Base-by-base conservation (phyloP, 768 basidiomycete genomes). In the Kwoniella sp. region DNA sequence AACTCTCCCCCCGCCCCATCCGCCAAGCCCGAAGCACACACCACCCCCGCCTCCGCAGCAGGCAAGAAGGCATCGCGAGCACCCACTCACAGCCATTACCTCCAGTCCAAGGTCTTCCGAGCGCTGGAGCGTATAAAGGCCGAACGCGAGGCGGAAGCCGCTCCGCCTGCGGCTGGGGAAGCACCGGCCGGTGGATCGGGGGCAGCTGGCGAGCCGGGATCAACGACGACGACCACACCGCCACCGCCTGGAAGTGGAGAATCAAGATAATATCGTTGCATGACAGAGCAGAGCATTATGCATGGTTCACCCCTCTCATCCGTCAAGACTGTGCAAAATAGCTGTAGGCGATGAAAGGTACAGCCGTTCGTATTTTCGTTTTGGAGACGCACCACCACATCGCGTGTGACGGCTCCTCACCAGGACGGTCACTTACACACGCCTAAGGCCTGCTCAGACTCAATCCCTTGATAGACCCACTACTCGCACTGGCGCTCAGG, bases 61-160 rank as follows among this genome's bases (percentile, higher is more conserved):
- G 56, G 59, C 37, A 80, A 45, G 57, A 48, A 57, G 47, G 53
- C 52, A 17, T 32, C 38, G 45, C 56, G 58, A 42, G 49, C 49
- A 20, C 54, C 60, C 28, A 54, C 60, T 29, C 79, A 89, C 70
- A 91, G 89, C 29, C 88, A 91, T 75, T 98, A 98, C 75, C 79
- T 98, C 11, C 92, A 93, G 71, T 92, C 89, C 27, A 99, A 99
- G 76, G 89, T 99, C n/a, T 82, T 89, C 38, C 83, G 95, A 34
- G 93, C 95, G 17, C 81, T 84, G 48, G 91, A 96, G 76, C 83
- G 95, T 76, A 84, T 98, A 80, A 87, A 95, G 71, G 92, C 92
- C 0, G 93, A 99, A 79, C 48, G 53, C 72, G 64, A 74, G 73
- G 56, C 54, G 71, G 28, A 59, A 59, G 53, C 46, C 17, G 37